Percentiles rank a stretch among this genome's conserved stretches.
These are phyloP conservation scores for Tolypocladium cylindrosporum DNA, from an alignment of 2,329 filamentous ascomycete species.

Conservation along the genomic window DNA sequence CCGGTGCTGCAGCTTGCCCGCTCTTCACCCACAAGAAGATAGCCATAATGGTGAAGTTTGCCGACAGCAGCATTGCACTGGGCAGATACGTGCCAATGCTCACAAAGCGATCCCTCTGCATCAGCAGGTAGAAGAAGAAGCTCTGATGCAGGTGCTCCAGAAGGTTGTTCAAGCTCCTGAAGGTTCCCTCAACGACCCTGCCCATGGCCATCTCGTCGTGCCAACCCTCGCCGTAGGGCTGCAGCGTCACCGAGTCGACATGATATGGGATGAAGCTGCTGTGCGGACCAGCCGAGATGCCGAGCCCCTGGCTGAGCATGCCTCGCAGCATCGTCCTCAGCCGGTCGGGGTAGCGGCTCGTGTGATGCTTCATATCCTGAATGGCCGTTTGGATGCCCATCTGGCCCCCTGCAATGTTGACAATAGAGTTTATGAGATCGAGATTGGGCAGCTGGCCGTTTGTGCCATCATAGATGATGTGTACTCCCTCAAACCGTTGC, in stretches of 20 bases:
- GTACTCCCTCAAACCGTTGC: conserved; percentile 74
- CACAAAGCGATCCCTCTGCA: conserved; percentile 86
- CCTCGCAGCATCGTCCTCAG: conserved; percentile 83
- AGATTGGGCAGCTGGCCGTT: conserved; percentile 95
- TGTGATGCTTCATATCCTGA: conserved; percentile 80
- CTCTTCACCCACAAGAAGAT: conserved; percentile 91
- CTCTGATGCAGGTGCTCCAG: conserved; percentile 96
- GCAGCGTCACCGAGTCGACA: conserved; percentile 88
- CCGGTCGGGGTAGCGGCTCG: conserved; percentile 69
- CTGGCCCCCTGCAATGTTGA: conserved; percentile 77
- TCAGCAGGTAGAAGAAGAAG: conserved; percentile 97
- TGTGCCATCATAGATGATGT: conserved; percentile 88
- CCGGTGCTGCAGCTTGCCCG: conserved; percentile 38
- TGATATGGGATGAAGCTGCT: conserved; percentile 97
- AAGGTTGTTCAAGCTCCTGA: conserved; percentile 89
- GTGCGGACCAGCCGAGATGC: conserved; percentile 82
- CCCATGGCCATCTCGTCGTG: conserved; percentile 97
- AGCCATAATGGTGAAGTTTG: conserved; percentile 91
- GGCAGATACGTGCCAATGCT: conserved; percentile 97
- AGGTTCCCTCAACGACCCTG: conserved; percentile 78
- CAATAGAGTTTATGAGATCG: conserved; percentile 89
- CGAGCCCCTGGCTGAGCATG: conserved; percentile 85
- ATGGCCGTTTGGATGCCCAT: conserved; percentile 80
- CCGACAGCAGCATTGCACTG: conserved; percentile 92
- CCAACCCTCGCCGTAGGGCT: conserved; percentile 85